Percentiles rank a stretch among this genome's conserved stretches.
Conservation (phyloP, 352 stramenopile genomes). For the Phytophthora syringae region DNA sequence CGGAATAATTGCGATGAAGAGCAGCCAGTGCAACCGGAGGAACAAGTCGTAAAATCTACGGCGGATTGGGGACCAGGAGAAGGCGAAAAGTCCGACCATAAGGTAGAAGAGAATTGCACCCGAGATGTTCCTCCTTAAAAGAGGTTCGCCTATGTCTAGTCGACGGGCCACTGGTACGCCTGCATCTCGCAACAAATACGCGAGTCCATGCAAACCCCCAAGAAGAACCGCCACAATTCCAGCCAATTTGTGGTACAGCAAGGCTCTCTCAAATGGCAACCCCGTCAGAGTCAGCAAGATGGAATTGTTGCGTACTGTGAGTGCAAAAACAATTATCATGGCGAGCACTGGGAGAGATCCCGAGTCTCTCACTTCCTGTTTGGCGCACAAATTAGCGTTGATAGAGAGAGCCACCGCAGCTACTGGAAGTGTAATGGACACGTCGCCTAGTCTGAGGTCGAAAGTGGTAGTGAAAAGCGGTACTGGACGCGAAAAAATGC, state of each 20-base stretch:
- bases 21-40: constrained; percentile 47
- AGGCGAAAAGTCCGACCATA: constrained; percentile 29
- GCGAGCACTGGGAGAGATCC: constrained; percentile 34
- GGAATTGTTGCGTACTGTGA: constrained; percentile 56
- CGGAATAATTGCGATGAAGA: constrained; percentile 46
- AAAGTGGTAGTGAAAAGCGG: constrained; percentile 29
- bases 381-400: constrained; percentile 12
- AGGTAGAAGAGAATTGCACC: constrained; percentile 34
- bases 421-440: constrained; percentile 31
- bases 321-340: constrained; percentile 41
- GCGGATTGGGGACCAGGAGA: constrained; percentile 37
- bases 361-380: constrained; percentile 16
- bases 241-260: constrained; percentile 61
- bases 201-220: constrained; percentile 35
- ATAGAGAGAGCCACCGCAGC: constrained; percentile 16
- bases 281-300: constrained; percentile 42
- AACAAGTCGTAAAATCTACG: constrained; percentile 58
- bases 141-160: not conserved
- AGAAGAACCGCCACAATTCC: constrained; percentile 37
- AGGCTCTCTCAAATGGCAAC: constrained; percentile 46
- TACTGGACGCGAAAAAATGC: constrained; percentile 28
- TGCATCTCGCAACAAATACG: constrained; percentile 33
- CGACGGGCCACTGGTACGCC: constrained; percentile 3
- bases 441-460: constrained; percentile 46
- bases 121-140: not conserved